Evolutionary conservation across 2,329 filamentous ascomycete species (phyloP).

Genomic region (Xylaria hypoxylon): DNA sequence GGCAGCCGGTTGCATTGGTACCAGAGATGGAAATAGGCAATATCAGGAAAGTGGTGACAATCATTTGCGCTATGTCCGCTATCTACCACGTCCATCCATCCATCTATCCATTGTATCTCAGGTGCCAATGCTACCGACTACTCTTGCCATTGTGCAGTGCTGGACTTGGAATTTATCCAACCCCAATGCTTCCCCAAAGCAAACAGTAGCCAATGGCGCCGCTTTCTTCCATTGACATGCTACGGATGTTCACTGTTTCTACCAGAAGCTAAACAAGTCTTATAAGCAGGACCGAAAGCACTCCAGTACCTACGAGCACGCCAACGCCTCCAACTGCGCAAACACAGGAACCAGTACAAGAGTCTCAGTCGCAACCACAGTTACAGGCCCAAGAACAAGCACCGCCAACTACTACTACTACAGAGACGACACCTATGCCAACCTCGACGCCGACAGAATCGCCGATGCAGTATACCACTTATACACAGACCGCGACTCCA

Average conservation of each 20-base stretch:
- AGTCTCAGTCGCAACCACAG: not conserved
- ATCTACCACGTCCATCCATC: conserved; percentile 12
- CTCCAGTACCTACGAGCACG: conserved; percentile 33
- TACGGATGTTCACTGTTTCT: not conserved
- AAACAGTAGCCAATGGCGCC: conserved; percentile 1
- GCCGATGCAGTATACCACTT: conserved; percentile 20
- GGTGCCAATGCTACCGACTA: conserved; percentile 15
- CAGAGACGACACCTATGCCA: conserved; percentile 9
- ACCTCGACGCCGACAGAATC: conserved; percentile 22
- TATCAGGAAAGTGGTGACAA: conserved; percentile 7
- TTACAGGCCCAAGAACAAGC: conserved; percentile 5
- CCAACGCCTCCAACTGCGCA: conserved; percentile 27
- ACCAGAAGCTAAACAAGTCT: conserved; percentile 27
- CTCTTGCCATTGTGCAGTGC: conserved; percentile 9
- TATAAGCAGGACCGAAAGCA: conserved; percentile 39
- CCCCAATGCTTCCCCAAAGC: not conserved
- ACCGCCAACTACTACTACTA: conserved; percentile 4
- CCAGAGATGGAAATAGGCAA: conserved; percentile 23
- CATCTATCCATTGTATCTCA: conserved; percentile 2
- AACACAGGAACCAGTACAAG: conserved; percentile 23
- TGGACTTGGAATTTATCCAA: conserved; percentile 4
- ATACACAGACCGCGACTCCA: conserved; percentile 24
- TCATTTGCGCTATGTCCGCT: conserved; percentile 19
- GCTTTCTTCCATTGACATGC: conserved; percentile 10
- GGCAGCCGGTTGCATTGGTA: conserved; percentile 14